These are phyloP conservation scores for Cucurbitaria berberidis DNA, from an alignment of 2,329 filamentous ascomycete genomes.

Conservation along the genomic window DNA sequence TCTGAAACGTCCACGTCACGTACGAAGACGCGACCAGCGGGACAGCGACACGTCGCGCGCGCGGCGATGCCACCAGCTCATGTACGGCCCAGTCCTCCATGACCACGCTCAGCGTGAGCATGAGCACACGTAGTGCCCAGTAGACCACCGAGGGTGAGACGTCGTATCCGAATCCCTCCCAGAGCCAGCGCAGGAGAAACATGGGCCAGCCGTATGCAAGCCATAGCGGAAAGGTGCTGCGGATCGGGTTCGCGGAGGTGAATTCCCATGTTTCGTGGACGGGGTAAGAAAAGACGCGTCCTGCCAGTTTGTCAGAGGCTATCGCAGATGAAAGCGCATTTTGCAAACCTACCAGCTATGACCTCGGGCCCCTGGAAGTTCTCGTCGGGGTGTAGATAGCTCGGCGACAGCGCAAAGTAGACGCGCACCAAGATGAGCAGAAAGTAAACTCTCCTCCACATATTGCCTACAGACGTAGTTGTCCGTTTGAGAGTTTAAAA, in stretches of 20 bases:
- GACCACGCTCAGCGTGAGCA: slow-evolving; percentile 96
- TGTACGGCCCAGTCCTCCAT: slow-evolving; percentile 97
- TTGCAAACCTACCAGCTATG: slow-evolving; percentile 73
- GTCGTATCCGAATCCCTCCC: slow-evolving; percentile 82
- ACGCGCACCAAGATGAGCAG: slow-evolving; percentile 84
- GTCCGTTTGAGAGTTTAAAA: slow-evolving; percentile 17
- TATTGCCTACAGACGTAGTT: slow-evolving; percentile 52
- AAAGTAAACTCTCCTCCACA: slow-evolving; percentile 93
- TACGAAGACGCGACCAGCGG: slow-evolving; percentile 93
- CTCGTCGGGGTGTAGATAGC: slow-evolving; percentile 97
- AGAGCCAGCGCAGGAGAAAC: slow-evolving; percentile 90
- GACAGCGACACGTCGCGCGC: slow-evolving; percentile 73
- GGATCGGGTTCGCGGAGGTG: slow-evolving; percentile 83
- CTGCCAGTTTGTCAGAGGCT: slow-evolving; percentile 55
- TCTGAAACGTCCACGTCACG: slow-evolving; percentile 98
- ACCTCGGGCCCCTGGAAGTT: slow-evolving; percentile 99
- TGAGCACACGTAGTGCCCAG: slow-evolving; percentile 84
- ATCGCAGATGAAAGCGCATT: slow-evolving; percentile 2
- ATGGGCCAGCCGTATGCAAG: slow-evolving; percentile 93
- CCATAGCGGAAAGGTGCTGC: slow-evolving; percentile 97
- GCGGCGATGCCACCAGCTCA: slow-evolving; percentile 81
- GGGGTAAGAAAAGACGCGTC: slow-evolving; percentile 90
- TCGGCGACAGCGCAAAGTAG: slow-evolving; percentile 92
- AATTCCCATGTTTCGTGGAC: slow-evolving; percentile 96
- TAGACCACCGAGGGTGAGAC: slow-evolving; percentile 87